phyloP scores from a whole-genome alignment of 345 rosid species.

The Odontarrhena argentea region DNA sequence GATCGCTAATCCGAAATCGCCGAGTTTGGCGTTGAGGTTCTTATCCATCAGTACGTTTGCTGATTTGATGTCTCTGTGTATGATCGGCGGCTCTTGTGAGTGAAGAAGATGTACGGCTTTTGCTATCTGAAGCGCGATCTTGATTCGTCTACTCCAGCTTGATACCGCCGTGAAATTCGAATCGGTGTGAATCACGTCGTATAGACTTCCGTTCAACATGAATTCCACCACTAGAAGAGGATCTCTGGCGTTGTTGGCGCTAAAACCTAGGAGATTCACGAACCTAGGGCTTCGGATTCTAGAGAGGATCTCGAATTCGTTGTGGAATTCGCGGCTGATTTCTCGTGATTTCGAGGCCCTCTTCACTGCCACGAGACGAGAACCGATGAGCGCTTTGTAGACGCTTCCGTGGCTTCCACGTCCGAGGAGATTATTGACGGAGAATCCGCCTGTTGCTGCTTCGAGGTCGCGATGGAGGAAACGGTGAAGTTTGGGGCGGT shows the following conservation, averaged over 20 bases:
- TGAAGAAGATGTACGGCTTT: conserved; percentile 79
- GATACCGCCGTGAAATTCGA: conserved; percentile 33
- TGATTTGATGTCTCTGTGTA: conserved; percentile 96
- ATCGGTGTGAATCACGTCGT: conserved; percentile 82
- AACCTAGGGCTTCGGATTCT: conserved; percentile 83
- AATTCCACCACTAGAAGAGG: conserved; percentile 87
- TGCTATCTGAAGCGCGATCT: conserved; percentile 81
- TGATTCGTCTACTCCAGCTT: conserved; percentile 80
- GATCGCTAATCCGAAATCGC: conserved; percentile 92
- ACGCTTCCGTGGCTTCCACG: conserved; percentile 97
- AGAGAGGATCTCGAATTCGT: conserved; percentile 94
- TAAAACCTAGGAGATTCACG: conserved; percentile 87
- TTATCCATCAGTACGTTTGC: conserved; percentile 94
- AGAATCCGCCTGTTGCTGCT: conserved; percentile 92
- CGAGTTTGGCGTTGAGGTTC: conserved; percentile 83
- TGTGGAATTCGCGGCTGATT: conserved; percentile 68
- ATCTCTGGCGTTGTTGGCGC: conserved; percentile 61
- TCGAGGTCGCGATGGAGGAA: conserved; percentile 85
- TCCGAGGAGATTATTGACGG: conserved; percentile 72
- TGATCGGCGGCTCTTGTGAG: conserved; percentile 71
- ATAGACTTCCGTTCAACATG: conserved; percentile 89
- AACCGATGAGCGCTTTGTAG: conserved; percentile 84
- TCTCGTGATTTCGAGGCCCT: conserved; percentile 71
- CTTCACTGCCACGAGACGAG: conserved; percentile 90
- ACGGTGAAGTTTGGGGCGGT: conserved; percentile 74